Evolutionary conservation across 2,329 filamentous ascomycete species (phyloP).

Genomic region (Microcyclosporella mali): DNA sequence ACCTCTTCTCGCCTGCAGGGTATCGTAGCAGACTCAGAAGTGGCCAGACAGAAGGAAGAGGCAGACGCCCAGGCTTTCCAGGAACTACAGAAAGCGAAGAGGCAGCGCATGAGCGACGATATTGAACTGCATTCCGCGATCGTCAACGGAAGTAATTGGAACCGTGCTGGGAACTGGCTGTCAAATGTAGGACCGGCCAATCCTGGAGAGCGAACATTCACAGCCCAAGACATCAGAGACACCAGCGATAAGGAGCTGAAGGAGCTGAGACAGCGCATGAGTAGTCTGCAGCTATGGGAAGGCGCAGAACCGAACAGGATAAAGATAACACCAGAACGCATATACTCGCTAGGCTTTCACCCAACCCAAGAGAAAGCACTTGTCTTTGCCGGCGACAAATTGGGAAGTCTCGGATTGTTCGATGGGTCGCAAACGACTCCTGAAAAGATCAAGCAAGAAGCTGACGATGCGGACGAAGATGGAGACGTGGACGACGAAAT

Average conservation of each 20-base stretch:
- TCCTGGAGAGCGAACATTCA: slow-evolving; percentile 79
- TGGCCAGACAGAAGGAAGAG: slow-evolving; percentile 62
- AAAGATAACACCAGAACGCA: slow-evolving; percentile 80
- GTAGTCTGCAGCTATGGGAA: slow-evolving; percentile 70
- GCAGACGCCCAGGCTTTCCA: slow-evolving; percentile 54
- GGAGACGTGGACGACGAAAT: slow-evolving; percentile 58
- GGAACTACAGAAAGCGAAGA: slow-evolving; percentile 55
- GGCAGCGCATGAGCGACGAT: slow-evolving; percentile 58
- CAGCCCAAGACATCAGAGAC: slow-evolving; percentile 71
- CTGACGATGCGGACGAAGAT: slow-evolving; percentile 59
- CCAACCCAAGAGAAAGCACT: slow-evolving; percentile 79
- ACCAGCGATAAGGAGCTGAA: slow-evolving; percentile 72
- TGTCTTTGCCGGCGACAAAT: slow-evolving; percentile 89
- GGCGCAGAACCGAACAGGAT: slow-evolving; percentile 79
- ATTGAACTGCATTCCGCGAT: slow-evolving; percentile 70
- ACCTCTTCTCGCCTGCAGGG: slow-evolving; percentile 58
- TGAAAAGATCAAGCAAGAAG: slow-evolving; percentile 37
- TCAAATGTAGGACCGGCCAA: slow-evolving; percentile 65
- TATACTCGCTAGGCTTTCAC: slow-evolving; percentile 85
- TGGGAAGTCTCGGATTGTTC: slow-evolving; percentile 83
- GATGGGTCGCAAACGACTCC: slow-evolving; percentile 69
- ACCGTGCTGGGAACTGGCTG: slow-evolving; percentile 60
- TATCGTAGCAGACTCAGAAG: slow-evolving; percentile 60
- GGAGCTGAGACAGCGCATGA: slow-evolving; percentile 69
- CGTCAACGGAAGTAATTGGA: slow-evolving; percentile 68